Base-by-base conservation (phyloP, 192 early-diverging fungal species). In the Backusella circina region DNA sequence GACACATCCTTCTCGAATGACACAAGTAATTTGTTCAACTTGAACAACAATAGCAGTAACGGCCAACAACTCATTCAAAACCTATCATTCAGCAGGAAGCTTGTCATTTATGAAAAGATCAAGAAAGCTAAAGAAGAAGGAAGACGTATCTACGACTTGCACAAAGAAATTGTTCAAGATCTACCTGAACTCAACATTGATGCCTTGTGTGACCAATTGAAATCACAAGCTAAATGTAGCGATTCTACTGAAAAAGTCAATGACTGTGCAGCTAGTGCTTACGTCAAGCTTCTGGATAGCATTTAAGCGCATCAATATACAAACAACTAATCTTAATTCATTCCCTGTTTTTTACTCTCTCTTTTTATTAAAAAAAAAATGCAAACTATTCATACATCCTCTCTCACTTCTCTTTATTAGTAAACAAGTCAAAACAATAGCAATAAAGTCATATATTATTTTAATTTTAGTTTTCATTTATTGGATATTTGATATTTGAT, bases 151-250 rank as follows among this genome's bases (percentile, higher is more conserved):
- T 57, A 54, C 37, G 44, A 76, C 2, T 21, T 76, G 12, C 75
- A 76, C 36, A 50, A 70, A 37, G 67, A 76, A 38, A 67, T 76
- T 31, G 21, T 38, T 4, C 67, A 70, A 38, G 31, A 76, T 10
- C 38, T 67, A 54, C 75, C 75, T 23, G 61, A 61, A 21, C 35
- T 77, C 31, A 54, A 77, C 33, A 10, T 77, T 3, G 75, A 77
- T 47, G 54, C 61, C 35, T 36, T 80, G 13, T 80, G 79, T 32
- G 67, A 70, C 18, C 74, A 80, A 38, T 33, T 80, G 33, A 67
- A 75, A 12, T 35, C 16, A 3, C 75, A 80, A 50, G 79, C 79
- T 2, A 72, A 36, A 5, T 80, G 79, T 33, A 54, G 39, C 12
- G 69, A 61, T n/a, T 69, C 44, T 15, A 35, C n/a, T 21, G 33